A percentile compares a stretch with the other conserved stretches of the same genome.
These are phyloP conservation scores for Serendipita sp. DNA, from an alignment of 768 basidiomycete species.

Conservation along the genomic window DNA sequence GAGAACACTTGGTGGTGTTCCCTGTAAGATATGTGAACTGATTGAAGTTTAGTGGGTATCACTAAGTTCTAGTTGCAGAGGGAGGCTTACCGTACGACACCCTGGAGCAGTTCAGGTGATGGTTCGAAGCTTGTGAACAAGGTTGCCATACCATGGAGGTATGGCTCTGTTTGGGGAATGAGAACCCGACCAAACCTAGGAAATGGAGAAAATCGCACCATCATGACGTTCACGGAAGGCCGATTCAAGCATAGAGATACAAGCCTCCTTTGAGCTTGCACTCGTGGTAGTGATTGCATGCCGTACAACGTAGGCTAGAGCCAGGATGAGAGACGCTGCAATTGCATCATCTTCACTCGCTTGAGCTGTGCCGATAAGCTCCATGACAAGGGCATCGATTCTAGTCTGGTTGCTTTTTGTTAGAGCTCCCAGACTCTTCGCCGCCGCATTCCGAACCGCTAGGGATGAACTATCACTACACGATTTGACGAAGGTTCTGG, in stretches of 20 bases:
- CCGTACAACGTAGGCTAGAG: conserved; percentile 57
- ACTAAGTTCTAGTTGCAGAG: background rate
- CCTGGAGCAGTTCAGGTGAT: conserved; percentile 40
- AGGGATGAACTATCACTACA: conserved; percentile 62
- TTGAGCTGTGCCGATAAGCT: conserved; percentile 40
- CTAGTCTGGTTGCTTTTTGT: conserved; percentile 74
- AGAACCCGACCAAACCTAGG: conserved; percentile 7
- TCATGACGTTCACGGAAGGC: conserved; percentile 59
- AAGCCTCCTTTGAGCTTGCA: conserved; percentile 52
- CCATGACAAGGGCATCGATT: conserved; percentile 88
- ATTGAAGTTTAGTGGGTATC: conserved; percentile 30
- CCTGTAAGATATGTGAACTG: conserved; percentile 14
- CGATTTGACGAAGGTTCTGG: conserved; percentile 91
- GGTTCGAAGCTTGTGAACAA: conserved; percentile 48
- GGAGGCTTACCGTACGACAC: conserved; percentile 41
- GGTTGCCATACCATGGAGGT: conserved; percentile 43
- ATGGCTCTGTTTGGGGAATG: conserved; percentile 36
- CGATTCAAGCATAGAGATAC: conserved; percentile 60
- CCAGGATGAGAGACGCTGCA: conserved; percentile 56
- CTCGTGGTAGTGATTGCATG: conserved; percentile 62
- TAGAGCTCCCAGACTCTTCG: conserved; percentile 68
- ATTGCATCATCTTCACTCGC: conserved; percentile 49
- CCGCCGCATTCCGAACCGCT: conserved; percentile 67
- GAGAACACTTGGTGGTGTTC: conserved; percentile 16
- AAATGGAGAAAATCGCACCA: conserved; percentile 26